phyloP scores from a whole-genome alignment of 345 rosid species.

The Physaria fendleri region DNA sequence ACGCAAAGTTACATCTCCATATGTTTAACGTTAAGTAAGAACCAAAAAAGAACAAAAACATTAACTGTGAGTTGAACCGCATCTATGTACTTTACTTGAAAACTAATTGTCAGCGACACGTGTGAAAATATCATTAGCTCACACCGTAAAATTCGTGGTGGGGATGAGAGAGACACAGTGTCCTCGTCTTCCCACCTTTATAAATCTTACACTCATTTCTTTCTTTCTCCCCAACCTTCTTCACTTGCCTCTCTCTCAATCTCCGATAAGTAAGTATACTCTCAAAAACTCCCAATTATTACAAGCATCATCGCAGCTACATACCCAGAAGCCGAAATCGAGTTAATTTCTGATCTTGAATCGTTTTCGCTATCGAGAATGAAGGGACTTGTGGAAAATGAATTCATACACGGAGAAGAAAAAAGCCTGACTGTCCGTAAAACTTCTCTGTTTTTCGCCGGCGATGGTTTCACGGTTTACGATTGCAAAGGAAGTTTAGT shows the following conservation, averaged over 20 bases:
- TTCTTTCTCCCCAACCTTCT: slow-evolving; percentile 6
- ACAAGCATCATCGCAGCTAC: not conserved
- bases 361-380: not conserved
- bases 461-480: slow-evolving; percentile 85
- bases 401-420: slow-evolving; percentile 44
- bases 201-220: slow-evolving; percentile 27
- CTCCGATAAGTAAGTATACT: not conserved
- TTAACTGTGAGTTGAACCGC: no score
- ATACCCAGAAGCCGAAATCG: not conserved
- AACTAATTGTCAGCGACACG: slow-evolving; percentile 10
- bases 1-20: no score
- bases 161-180: not conserved
- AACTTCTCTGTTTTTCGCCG: slow-evolving; percentile 77
- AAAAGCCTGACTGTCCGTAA: slow-evolving; percentile 65
- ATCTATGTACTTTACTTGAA: no score
- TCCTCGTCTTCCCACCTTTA: slow-evolving; percentile 1
- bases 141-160: not conserved
- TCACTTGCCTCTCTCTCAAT: not conserved
- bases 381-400: slow-evolving; percentile 48
- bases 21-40: no score
- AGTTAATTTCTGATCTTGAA: no score
- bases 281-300: no score
- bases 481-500: slow-evolving; percentile 57
- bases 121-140: not conserved
- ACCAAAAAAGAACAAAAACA: no score